These are phyloP conservation scores for Fusarium newnesense DNA, from an alignment of 2,329 filamentous ascomycete genomes.

Conservation along the genomic window DNA sequence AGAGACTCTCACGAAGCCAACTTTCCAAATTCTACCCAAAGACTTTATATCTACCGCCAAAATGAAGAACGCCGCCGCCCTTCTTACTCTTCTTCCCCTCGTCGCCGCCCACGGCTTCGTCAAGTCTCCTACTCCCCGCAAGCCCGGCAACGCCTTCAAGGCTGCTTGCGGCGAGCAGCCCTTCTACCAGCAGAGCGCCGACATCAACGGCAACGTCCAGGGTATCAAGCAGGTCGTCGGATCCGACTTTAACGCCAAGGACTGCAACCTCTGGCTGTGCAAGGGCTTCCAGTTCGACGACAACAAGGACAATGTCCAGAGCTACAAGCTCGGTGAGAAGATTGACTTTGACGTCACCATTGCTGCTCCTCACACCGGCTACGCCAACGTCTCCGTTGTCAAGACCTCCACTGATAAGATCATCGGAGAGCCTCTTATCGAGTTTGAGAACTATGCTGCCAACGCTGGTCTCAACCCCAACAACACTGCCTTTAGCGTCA, in stretches of 20 bases:
- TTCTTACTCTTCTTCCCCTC: constrained; percentile 43
- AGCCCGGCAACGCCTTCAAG: constrained; percentile 55
- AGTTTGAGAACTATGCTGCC: constrained; percentile 66
- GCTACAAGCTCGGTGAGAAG: constrained; percentile 54
- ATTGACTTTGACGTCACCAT: constrained; percentile 55
- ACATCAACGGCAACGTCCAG: constrained; percentile 54
- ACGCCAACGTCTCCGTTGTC: constrained; percentile 67
- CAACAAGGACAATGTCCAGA: constrained; percentile 56
- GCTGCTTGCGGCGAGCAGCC: constrained; percentile 57
- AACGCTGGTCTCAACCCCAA: constrained; percentile 52
- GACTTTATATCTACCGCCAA: constrained; percentile 14
- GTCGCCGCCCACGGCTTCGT: constrained; percentile 58
- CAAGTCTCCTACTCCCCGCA: constrained; percentile 53
- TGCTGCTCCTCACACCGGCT: constrained; percentile 58
- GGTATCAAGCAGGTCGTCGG: constrained; percentile 48
- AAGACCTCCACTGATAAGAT: constrained; percentile 62
- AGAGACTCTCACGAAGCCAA: constrained; percentile 35
- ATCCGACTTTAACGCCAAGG: constrained; percentile 34
- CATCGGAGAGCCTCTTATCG: constrained; percentile 63
- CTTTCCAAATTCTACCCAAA: background rate
- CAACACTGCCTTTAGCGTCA: constrained; percentile 63
- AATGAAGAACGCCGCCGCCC: constrained; percentile 40
- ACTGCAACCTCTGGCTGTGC: constrained; percentile 58
- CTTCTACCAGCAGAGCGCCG: constrained; percentile 46
- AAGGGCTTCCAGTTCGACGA: constrained; percentile 59